These are phyloP conservation scores for Daphne laureola DNA, from an alignment of 441 rosid species.

Conservation along the genomic window DNA sequence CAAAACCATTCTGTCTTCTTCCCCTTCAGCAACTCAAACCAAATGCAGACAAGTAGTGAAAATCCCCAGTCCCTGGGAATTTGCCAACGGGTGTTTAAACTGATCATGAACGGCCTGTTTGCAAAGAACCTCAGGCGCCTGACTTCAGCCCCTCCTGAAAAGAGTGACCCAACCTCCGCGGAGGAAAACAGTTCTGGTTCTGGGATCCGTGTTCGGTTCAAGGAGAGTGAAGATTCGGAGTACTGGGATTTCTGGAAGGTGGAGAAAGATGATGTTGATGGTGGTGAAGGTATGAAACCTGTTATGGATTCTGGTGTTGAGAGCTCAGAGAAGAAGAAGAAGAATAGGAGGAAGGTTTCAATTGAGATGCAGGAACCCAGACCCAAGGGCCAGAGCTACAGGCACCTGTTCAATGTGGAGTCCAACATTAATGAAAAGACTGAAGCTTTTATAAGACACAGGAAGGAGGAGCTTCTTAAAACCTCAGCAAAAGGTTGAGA, in stretches of 20 bases:
- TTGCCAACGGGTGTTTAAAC: slow-evolving; percentile 11
- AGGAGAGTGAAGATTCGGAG: slow-evolving; percentile 3
- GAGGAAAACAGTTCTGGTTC: background rate
- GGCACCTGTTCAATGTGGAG: background rate
- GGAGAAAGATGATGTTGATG: background rate
- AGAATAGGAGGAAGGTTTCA: background rate
- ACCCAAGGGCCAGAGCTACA: background rate
- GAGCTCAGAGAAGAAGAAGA: slow-evolving; percentile 6
- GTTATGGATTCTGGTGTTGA: background rate
- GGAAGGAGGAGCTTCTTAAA: background rate
- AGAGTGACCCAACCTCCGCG: background rate
- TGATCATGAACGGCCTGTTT: slow-evolving; percentile 1
- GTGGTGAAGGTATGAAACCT: background rate
- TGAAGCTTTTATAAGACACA: slow-evolving; percentile 4
- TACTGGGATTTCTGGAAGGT: background rate
- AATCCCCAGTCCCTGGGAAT: slow-evolving; percentile 2
- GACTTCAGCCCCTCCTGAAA: background rate
- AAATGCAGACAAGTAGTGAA: background rate
- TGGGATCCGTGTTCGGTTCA: slow-evolving; percentile 6
- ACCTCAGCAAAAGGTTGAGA: too few relatives aligned
- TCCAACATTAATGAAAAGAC: slow-evolving; percentile 13
- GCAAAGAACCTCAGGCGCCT: background rate
- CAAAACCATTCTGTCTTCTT: too few relatives aligned
- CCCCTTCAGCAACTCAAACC: too few relatives aligned
- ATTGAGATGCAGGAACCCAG: background rate